Evolutionary conservation across 2,329 filamentous ascomycete genomes (phyloP), one percentile per base, ranked within the genome.

Genomic region (Colletotrichum graminicola): DNA sequence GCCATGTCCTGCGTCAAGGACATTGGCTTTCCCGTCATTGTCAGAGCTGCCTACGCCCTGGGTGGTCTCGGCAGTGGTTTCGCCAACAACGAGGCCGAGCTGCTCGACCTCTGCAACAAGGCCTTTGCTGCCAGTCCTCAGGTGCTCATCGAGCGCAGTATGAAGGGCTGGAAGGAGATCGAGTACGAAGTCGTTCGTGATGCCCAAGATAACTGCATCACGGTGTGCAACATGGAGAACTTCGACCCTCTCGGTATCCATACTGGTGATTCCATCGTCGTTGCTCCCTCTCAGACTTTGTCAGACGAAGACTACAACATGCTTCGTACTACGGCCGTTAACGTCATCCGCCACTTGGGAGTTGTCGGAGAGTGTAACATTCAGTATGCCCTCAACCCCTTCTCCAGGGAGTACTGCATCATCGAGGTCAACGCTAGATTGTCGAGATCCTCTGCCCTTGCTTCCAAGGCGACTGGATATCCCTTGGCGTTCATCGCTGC

Each of bases 161-260:
- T 99, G 95, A 98, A 98, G 86, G 96, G 96, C 71, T 99, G 96
- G 96, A 99, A 99, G 83, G 96, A 99, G 83, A 97, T 98, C 74
- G 96, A 99, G 82, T 99, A 98, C 79, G 96, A 99, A 82, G 96
- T 98, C 73, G 96, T 99, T 51, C 92, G 96, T 78, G 96, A 98
- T 85, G 93, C 91, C 68, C 91, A 94, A 77, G 95, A 99, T 85
- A 98, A 98, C 88, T 99, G 96, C 81, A 98, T 99, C 80, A 99
- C 96, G 8, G 96, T 99, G 73, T 99, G 96, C 83, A 99, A 99
- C 86, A 98, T 99, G 96, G 96, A 99, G 85, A 99, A 99, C 85
- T 99, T 99, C 78, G 96, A 99, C 81, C 96, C 96, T 66, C 91
- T 99, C 1, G 96, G 96, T 77, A 98, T 98, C 74, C 96, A 98